Percentiles rank a stretch among this genome's conserved stretches.
Evolutionary conservation across 1,139 yeast genomes (phyloP).

Genomic region (Meyerozyma guilliermondii): DNA sequence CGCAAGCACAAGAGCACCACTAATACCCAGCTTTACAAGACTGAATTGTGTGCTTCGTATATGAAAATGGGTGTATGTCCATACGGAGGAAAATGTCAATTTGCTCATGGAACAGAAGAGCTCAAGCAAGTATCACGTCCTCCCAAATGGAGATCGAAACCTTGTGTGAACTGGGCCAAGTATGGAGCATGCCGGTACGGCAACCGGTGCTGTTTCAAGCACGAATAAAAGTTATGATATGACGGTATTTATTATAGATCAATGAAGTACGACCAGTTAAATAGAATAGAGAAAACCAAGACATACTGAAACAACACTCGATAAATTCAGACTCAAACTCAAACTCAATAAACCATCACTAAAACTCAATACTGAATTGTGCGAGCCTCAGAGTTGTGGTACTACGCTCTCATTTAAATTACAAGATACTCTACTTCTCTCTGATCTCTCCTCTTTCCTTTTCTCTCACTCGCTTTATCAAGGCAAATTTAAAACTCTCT

Average conservation of each 20-base stretch:
- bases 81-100: constrained; percentile 87
- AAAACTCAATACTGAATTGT: too few relatives aligned
- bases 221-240: constrained; percentile 25
- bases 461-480: too few relatives aligned
- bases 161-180: constrained; percentile 85
- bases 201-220: constrained; percentile 87
- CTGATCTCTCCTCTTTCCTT: too few relatives aligned
- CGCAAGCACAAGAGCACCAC: constrained; percentile 2
- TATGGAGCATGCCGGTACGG: constrained; percentile 85
- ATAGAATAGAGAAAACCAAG: too few relatives aligned
- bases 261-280: too few relatives aligned
- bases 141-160: constrained; percentile 86
- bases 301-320: too few relatives aligned
- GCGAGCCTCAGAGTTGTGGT: too few relatives aligned
- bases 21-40: constrained; percentile 77
- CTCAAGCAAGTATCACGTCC: constrained; percentile 70
- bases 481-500: too few relatives aligned
- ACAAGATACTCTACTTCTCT: too few relatives aligned
- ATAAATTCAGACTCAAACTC: too few relatives aligned
- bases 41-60: constrained; percentile 82
- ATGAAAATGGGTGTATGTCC: constrained; percentile 75
- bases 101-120: constrained; percentile 86
- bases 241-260: constrained; percentile 1
- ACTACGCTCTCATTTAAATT: too few relatives aligned
- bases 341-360: too few relatives aligned